Percentiles rank a stretch among this genome's conserved stretches.
Evolutionary conservation across 2,329 filamentous ascomycete genomes (phyloP).

Genomic region (Alternaria metachromatica): DNA sequence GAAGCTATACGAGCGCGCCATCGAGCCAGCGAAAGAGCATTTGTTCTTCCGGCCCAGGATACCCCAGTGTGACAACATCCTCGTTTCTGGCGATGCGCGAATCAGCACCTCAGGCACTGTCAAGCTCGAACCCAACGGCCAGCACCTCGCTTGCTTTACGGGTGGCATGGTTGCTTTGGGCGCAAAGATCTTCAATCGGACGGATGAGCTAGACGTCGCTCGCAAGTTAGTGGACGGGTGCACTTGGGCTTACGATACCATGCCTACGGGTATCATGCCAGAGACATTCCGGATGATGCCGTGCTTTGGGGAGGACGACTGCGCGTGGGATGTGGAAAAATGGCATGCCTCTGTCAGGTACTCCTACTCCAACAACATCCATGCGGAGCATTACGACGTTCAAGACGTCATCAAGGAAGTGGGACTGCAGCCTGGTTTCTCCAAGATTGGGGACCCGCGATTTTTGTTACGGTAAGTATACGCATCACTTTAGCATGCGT

Average conservation of each 20-base stretch:
- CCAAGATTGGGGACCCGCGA: slow-evolving; percentile 43
- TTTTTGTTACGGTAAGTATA: slow-evolving; percentile 51
- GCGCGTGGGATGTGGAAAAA: slow-evolving; percentile 52
- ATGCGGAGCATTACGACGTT: slow-evolving; percentile 22
- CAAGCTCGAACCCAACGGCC: slow-evolving; percentile 52
- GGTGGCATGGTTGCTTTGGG: slow-evolving; percentile 64
- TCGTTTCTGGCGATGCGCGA: slow-evolving; percentile 69
- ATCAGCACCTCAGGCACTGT: slow-evolving; percentile 53
- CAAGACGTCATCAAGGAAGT: slow-evolving; percentile 47
- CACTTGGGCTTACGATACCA: slow-evolving; percentile 61
- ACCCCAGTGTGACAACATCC: slow-evolving; percentile 69
- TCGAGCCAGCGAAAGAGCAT: slow-evolving; percentile 72
- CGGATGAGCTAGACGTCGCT: slow-evolving; percentile 58
- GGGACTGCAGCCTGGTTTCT: slow-evolving; percentile 51
- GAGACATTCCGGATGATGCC: slow-evolving; percentile 54
- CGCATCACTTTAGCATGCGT: too few species aligned
- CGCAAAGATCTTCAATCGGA: slow-evolving; percentile 59
- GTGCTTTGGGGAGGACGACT: slow-evolving; percentile 52
- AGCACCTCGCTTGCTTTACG: slow-evolving; percentile 62
- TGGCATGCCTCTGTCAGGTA: slow-evolving; percentile 51
- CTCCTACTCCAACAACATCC: slow-evolving; percentile 18
- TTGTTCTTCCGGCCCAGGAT: slow-evolving; percentile 81
- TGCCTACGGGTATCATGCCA: slow-evolving; percentile 61
- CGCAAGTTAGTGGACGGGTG: slow-evolving; percentile 62
- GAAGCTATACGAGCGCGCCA: slow-evolving; percentile 72